Conservation (phyloP, 768 basidiomycete genomes). For the Tylopilus intermedius region DNA sequence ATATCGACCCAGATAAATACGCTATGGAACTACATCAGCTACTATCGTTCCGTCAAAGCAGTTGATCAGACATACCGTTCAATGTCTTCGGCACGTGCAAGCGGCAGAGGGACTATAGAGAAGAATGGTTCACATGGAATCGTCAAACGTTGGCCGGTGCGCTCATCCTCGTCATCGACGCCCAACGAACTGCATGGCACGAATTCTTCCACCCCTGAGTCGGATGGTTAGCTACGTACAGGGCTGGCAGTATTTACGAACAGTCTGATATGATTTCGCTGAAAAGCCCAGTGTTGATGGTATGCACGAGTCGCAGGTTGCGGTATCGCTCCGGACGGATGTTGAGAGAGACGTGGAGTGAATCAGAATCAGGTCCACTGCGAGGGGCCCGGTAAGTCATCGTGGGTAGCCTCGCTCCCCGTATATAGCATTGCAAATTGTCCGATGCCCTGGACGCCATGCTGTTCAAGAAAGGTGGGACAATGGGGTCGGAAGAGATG, state of each 20-base stretch:
- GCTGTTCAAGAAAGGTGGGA: neutral
- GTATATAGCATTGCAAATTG: conserved; percentile 45
- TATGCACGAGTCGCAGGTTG: conserved; percentile 45
- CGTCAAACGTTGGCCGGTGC: conserved; percentile 38
- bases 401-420: conserved; percentile 41
- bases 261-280: conserved; percentile 34
- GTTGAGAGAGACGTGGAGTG: conserved; percentile 22
- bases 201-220: conserved; percentile 37
- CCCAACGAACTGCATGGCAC: conserved; percentile 34
- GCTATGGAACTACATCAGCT: conserved; percentile 26
- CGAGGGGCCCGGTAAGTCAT: conserved; percentile 36
- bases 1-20: conserved; percentile 46
- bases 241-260: conserved; percentile 22
- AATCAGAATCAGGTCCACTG: conserved; percentile 21
- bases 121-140: conserved; percentile 41
- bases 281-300: conserved; percentile 29
- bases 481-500: neutral
- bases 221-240: conserved; percentile 3
- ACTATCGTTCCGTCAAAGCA: neutral
- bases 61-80: conserved; percentile 33
- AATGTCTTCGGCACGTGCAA: conserved; percentile 39
- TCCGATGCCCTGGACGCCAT: conserved; percentile 35
- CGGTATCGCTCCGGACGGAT: conserved; percentile 48
- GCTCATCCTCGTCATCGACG: conserved; percentile 35
- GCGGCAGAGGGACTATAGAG: conserved; percentile 31